These are phyloP conservation scores for Cymbopogon flexuosus DNA, from an alignment of 202 grass and related monocot genomes.

Conservation along the genomic window DNA sequence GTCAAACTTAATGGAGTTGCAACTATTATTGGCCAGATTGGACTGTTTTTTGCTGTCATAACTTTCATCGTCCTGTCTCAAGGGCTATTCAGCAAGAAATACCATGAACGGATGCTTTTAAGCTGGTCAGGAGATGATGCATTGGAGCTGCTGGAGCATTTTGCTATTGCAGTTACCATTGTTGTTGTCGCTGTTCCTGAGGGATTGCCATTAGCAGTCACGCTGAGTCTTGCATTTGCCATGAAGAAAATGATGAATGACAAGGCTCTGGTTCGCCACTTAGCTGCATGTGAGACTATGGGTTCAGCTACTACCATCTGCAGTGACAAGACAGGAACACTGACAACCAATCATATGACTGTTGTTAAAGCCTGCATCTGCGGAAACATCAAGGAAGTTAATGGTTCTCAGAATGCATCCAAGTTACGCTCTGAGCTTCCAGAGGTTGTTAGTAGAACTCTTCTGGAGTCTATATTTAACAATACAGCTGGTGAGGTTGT, in stretches of 20 bases:
- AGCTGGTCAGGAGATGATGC: conserved; percentile 88
- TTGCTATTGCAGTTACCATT: conserved; percentile 97
- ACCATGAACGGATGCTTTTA: conserved; percentile 42
- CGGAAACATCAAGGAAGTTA: conserved; percentile 62
- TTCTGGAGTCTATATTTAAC: conserved; percentile 87
- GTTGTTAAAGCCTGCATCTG: conserved; percentile 89
- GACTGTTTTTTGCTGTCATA: conserved; percentile 85
- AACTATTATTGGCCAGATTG: conserved; percentile 96
- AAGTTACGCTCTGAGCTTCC: conserved; percentile 68
- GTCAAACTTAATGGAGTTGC: conserved; percentile 95
- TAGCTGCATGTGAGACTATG: conserved; percentile 98
- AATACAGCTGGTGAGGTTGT: conserved; percentile 97
- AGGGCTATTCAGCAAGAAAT: conserved; percentile 63
- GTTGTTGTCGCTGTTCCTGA: conserved; percentile 98
- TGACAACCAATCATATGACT: conserved; percentile 97
- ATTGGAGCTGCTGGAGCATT: conserved; percentile 74
- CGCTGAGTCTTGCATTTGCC: conserved; percentile 89
- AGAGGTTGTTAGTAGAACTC: conserved; percentile 50
- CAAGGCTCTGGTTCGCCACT: conserved; percentile 83
- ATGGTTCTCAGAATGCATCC: conserved; percentile 42
- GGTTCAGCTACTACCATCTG: conserved; percentile 93
- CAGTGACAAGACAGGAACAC: conserved; percentile 93
- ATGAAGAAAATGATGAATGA: conserved; percentile 99
- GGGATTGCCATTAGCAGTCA: conserved; percentile 92
- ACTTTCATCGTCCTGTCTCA: conserved; percentile 92